These are phyloP conservation scores for Jimgerdemannia flammicorona DNA, from an alignment of 192 early-diverging fungal species.

Conservation along the genomic window DNA sequence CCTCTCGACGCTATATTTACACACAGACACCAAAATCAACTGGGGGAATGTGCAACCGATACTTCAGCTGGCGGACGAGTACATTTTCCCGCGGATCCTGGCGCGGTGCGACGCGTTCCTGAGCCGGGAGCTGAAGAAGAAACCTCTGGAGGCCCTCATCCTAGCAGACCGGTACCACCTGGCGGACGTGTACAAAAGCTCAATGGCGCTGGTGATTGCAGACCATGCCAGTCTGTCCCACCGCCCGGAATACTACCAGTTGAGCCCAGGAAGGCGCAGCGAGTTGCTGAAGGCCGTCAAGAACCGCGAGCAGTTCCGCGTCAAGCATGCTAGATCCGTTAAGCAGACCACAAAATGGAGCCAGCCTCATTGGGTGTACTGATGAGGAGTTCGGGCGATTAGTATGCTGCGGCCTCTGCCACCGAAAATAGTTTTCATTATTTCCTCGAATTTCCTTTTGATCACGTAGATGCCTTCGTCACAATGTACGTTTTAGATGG, in stretches of 20 bases:
- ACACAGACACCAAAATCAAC: neutral
- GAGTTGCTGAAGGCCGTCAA: neutral
- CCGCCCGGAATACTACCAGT: neutral
- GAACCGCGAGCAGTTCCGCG: no score
- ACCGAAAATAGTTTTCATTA: no score
- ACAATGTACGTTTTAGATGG: no score
- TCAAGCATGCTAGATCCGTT: no score
- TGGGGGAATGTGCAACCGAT: neutral
- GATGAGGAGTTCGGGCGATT: no score
- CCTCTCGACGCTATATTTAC: neutral
- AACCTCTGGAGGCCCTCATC: neutral
- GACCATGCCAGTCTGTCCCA: neutral
- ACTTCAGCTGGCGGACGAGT: neutral
- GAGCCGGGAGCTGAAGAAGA: neutral
- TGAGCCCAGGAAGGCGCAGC: neutral
- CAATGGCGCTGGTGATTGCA: neutral
- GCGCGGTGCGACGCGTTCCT: neutral
- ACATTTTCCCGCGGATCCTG: neutral
- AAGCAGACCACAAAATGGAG: no score
- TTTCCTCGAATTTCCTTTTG: no score
- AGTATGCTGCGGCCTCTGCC: no score
- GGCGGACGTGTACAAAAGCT: neutral
- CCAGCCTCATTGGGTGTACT: no score
- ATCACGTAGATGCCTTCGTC: no score
- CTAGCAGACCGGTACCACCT: neutral